phyloP scores from a whole-genome alignment of 176 grass and related monocot genomes.

The Lolium rigidum region DNA sequence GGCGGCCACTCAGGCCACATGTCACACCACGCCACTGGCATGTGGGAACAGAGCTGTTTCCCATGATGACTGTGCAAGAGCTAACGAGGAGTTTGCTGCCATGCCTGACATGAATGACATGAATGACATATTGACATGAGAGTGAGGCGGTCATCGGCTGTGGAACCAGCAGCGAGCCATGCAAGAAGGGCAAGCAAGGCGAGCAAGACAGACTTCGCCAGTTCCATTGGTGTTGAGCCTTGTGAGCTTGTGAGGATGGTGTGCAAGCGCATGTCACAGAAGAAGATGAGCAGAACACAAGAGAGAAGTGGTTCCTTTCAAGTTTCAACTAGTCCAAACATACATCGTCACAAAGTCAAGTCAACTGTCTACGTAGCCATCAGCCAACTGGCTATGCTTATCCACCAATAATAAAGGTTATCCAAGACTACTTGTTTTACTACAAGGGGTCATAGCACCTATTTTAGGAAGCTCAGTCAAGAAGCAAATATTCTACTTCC shows the following conservation, averaged over 20 bases:
- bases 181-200: background rate
- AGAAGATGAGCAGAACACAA: slow-evolving; percentile 4
- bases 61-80: slow-evolving; percentile 9
- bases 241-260: slow-evolving; percentile 18
- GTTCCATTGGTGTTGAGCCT: background rate
- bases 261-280: background rate
- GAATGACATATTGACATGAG: slow-evolving; percentile 1
- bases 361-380: background rate
- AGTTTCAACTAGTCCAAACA: background rate
- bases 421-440: background rate
- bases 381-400: background rate
- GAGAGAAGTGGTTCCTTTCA: background rate
- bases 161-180: background rate
- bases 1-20: slow-evolving; percentile 6
- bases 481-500: slow-evolving; percentile 12
- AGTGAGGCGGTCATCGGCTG: background rate
- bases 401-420: slow-evolving; percentile 1
- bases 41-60: slow-evolving; percentile 12
- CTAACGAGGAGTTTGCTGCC: background rate
- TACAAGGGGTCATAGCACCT: background rate
- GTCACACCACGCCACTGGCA: slow-evolving; percentile 28
- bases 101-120: slow-evolving; percentile 18
- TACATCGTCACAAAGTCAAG: background rate
- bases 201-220: background rate
- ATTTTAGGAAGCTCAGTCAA: slow-evolving; percentile 3